Conservation (phyloP, 306 rosid genomes). For the Echinosophora koreensis region DNA sequence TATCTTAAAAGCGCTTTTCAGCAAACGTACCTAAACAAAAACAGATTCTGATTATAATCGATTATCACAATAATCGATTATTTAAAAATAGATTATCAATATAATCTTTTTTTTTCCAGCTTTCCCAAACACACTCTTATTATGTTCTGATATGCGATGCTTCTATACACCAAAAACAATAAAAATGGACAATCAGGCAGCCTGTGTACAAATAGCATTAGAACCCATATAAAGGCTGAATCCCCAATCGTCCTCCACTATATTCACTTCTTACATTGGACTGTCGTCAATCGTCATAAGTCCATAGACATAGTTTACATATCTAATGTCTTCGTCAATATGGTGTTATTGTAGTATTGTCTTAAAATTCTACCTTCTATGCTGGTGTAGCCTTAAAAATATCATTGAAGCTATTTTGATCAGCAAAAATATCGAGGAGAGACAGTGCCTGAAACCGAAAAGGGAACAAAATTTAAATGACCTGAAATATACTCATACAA, state of each 20-base stretch:
- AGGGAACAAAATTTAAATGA: conserved; percentile 31
- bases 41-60: too few species aligned
- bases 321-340: background rate
- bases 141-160: conserved; percentile 35
- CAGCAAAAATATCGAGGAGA: conserved; percentile 84
- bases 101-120: too few species aligned
- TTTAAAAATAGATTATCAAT: too few species aligned
- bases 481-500: background rate
- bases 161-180: conserved; percentile 34
- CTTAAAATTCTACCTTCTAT: conserved; percentile 34
- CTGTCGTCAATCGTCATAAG: background rate
- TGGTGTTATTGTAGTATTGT: too few species aligned
- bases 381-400: conserved; percentile 53
- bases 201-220: conserved; percentile 48
- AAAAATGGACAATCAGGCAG: conserved; percentile 45
- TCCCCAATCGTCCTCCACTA: conserved; percentile 34
- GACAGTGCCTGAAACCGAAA: conserved; percentile 75
- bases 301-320: conserved; percentile 23
- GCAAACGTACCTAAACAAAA: too few species aligned
- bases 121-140: too few species aligned
- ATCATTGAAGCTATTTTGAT: conserved; percentile 59
- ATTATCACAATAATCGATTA: too few species aligned
- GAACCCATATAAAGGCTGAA: conserved; percentile 35
- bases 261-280: conserved; percentile 27
- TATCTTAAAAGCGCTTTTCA: too few species aligned